Evolutionary conservation across 495 filamentous ascomycete genomes (phyloP).

Genomic region (Penicillium canariense): DNA sequence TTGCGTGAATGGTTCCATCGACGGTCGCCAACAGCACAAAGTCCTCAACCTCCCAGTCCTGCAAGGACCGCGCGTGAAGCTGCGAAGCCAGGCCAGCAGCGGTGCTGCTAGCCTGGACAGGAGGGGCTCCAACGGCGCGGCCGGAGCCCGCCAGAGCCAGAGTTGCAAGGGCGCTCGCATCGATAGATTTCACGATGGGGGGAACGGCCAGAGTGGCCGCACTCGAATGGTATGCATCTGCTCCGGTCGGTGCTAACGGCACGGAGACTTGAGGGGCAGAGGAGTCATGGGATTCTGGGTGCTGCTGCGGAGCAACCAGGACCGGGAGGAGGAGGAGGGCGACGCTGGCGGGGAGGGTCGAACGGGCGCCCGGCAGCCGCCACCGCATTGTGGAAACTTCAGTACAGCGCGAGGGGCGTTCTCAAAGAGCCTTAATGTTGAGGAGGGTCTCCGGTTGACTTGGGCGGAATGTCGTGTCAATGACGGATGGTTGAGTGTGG

Average conservation of each 20-base stretch:
- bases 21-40: slow-evolving; percentile 99
- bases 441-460: neutral
- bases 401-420: slow-evolving; percentile 15
- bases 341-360: slow-evolving; percentile 50
- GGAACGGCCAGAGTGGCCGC: slow-evolving; percentile 22
- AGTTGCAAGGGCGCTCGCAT: slow-evolving; percentile 93
- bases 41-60: slow-evolving; percentile 99
- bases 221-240: slow-evolving; percentile 14
- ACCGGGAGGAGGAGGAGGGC: slow-evolving; percentile 44
- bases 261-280: slow-evolving; percentile 33
- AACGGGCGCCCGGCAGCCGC: slow-evolving; percentile 48
- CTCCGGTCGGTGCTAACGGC: slow-evolving; percentile 26
- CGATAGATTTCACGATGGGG: slow-evolving; percentile 54
- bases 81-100: slow-evolving; percentile 74
- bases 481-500: slow-evolving; percentile 16
- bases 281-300: slow-evolving; percentile 38
- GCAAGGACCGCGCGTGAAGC: slow-evolving; percentile 86
- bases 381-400: slow-evolving; percentile 47
- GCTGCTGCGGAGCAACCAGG: slow-evolving; percentile 52
- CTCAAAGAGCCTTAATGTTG: neutral
- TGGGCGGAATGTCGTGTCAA: slow-evolving; percentile 1
- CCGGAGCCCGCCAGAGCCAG: slow-evolving; percentile 79
- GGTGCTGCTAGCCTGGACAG: slow-evolving; percentile 60
- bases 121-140: slow-evolving; percentile 80
- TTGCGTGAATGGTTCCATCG: slow-evolving; percentile 92